Evolutionary conservation across 805 yeast species (phyloP).

Genomic region (Saccharomycopsis capsularis): DNA sequence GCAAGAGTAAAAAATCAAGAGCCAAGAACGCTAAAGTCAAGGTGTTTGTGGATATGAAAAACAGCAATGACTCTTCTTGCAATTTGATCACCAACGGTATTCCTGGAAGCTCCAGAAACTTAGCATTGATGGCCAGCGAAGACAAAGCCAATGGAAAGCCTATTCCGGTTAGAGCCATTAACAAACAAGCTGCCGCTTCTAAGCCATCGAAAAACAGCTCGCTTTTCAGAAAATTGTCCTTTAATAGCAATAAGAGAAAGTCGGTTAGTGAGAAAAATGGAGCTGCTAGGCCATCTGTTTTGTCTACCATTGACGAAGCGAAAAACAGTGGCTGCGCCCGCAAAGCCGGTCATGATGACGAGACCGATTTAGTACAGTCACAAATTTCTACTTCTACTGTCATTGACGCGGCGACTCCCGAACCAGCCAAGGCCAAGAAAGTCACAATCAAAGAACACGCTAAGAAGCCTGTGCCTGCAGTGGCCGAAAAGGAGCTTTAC

Average conservation of each 20-base stretch:
- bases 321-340: background rate
- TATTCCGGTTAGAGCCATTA: background rate
- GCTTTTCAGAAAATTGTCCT: constrained; percentile 15
- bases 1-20: background rate
- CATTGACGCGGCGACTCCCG: background rate
- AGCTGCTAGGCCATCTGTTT: background rate
- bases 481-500: constrained; percentile 12
- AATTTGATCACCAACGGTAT: constrained; percentile 21
- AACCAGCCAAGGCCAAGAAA: background rate
- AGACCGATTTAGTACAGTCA: too few species aligned
- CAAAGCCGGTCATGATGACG: too few species aligned
- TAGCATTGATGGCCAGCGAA: background rate
- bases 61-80: constrained; percentile 17
- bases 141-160: background rate
- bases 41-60: constrained; percentile 8
- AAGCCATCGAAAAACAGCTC: constrained; percentile 11
- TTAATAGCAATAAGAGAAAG: constrained; percentile 2
- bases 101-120: constrained; percentile 14
- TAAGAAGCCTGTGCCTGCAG: background rate
- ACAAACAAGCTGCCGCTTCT: background rate
- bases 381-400: background rate
- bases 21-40: constrained; percentile 1
- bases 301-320: constrained; percentile 4
- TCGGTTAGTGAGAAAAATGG: background rate
- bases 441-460: background rate